Conservation (phyloP, 192 early-diverging fungal genomes). For the Backusella australiensis region DNA sequence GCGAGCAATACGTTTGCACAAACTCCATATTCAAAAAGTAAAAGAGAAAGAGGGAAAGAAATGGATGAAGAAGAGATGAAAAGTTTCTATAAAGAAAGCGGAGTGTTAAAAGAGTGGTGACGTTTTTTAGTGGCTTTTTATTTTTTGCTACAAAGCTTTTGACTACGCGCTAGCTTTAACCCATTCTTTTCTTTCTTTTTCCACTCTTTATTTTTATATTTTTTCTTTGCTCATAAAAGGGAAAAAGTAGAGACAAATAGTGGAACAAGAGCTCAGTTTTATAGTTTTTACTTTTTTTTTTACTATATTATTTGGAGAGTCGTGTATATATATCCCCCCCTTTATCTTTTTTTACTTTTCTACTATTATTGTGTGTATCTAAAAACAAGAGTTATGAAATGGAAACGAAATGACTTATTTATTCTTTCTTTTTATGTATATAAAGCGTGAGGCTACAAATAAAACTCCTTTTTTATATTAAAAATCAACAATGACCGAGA, state of each 20-base stretch:
- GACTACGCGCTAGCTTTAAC: not conserved
- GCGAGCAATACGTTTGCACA: not conserved
- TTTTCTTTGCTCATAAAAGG: not conserved
- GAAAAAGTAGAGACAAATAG: not conserved
- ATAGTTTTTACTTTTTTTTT: slow-evolving; percentile 5
- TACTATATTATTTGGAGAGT: not conserved
- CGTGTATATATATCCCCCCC: not conserved
- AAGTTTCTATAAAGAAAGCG: slow-evolving; percentile 5
- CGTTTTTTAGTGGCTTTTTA: slow-evolving; percentile 6
- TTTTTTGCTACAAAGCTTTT: slow-evolving; percentile 10
- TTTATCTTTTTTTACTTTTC: not conserved
- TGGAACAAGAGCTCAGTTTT: not conserved
- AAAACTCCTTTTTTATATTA: not conserved
- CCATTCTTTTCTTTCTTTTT: not conserved
- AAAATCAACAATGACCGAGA: slow-evolving; percentile 18
- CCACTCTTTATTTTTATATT: slow-evolving; percentile 14
- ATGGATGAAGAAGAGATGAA: not conserved
- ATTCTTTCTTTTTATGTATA: not conserved
- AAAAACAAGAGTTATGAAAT: not conserved
- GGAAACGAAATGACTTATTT: not conserved
- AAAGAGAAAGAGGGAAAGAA: not conserved
- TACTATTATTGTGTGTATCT: not conserved
- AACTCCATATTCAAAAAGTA: slow-evolving; percentile 3
- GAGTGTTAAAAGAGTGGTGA: not conserved
- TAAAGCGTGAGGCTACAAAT: not conserved